These are phyloP conservation scores for Colletotrichum liriopes DNA, from an alignment of 2,329 filamentous ascomycete genomes.

Conservation along the genomic window DNA sequence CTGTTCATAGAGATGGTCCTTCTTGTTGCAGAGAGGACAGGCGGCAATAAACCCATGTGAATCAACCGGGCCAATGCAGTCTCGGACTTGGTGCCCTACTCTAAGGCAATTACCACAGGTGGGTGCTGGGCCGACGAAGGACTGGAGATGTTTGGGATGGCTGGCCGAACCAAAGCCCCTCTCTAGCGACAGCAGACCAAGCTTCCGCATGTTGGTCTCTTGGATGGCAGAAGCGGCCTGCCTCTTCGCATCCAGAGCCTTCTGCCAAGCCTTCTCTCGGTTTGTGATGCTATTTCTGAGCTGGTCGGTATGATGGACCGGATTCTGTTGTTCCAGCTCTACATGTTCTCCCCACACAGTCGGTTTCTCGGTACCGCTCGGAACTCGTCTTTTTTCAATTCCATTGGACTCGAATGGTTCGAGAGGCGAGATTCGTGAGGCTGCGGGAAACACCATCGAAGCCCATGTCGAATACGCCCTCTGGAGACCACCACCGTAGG, in stretches of 20 bases:
- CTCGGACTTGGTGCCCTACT: conserved; percentile 8
- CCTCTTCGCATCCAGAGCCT: not conserved
- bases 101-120: conserved; percentile 26
- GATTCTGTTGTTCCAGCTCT: not conserved
- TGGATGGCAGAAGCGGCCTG: not conserved
- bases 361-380: not conserved
- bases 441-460: conserved; percentile 13
- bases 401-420: not conserved
- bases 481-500: conserved; percentile 14
- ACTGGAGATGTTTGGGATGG: not conserved
- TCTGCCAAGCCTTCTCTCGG: not conserved
- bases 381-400: not conserved
- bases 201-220: not conserved
- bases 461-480: conserved; percentile 16
- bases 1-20: not conserved
- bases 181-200: not conserved
- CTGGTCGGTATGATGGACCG: no score
- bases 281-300: not conserved
- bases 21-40: conserved; percentile 27
- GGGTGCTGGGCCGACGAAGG: not conserved
- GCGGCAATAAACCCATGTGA: conserved; percentile 11
- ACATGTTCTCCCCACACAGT: not conserved
- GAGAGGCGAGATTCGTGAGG: not conserved
- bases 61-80: conserved; percentile 33
- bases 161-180: not conserved